A percentile compares a stretch with the other conserved stretches of the same genome.
Conservation (phyloP, 2,329 filamentous ascomycete species). For the Colletotrichum tabaci region DNA sequence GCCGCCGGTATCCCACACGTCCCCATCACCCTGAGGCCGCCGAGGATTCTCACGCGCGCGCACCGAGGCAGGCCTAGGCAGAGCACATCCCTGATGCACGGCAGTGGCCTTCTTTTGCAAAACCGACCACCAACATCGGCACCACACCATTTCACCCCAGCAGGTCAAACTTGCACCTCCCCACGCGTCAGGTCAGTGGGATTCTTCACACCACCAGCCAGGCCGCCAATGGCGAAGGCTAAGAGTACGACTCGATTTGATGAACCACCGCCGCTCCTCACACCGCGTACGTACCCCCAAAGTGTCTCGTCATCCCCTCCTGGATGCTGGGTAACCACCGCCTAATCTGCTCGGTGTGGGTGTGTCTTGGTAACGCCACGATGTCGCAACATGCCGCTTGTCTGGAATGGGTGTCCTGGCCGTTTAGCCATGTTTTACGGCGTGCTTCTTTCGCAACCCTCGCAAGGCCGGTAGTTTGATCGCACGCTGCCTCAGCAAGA, state of each 20-base stretch:
- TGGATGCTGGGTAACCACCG: slow-evolving; percentile 5
- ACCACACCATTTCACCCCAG: slow-evolving; percentile 2
- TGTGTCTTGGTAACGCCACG: not conserved
- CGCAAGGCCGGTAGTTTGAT: not conserved
- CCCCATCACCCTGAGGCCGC: slow-evolving; percentile 3
- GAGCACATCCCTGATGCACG: not conserved
- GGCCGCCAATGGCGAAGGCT: slow-evolving; percentile 1
- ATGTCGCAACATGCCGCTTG: not conserved
- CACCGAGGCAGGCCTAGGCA: not conserved
- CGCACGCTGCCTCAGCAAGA: not conserved
- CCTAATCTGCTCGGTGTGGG: not conserved
- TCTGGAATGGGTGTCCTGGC: not conserved
- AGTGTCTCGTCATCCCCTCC: not conserved
- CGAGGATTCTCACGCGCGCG: not conserved
- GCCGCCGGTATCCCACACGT: slow-evolving; percentile 8
- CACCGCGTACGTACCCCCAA: not conserved
- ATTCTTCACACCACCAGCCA: slow-evolving; percentile 31
- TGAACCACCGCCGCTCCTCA: not conserved
- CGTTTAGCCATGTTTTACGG: not conserved
- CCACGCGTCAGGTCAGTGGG: slow-evolving; percentile 17
- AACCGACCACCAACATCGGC: not conserved
- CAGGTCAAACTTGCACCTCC: not conserved
- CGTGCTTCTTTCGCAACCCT: slow-evolving; percentile 3
- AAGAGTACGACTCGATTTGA: not conserved
- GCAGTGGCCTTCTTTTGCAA: not conserved